Evolutionary conservation across 345 rosid genomes (phyloP).

Genomic region (Eucalyptus camaldulensis): DNA sequence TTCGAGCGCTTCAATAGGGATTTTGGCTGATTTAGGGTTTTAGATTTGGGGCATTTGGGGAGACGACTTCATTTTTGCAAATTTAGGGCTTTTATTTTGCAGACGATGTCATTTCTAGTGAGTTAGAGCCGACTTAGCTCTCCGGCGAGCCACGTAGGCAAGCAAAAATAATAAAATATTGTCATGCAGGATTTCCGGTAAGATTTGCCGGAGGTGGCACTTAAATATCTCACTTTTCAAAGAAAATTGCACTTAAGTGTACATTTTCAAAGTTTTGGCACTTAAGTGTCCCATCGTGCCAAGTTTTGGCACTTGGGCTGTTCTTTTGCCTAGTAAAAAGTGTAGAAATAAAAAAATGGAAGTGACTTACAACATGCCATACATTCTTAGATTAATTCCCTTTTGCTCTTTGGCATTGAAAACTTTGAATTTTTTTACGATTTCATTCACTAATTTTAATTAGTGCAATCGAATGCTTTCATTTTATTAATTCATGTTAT

Average conservation of each 20-base stretch:
- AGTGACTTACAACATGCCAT: neutral
- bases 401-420: neutral
- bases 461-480: neutral
- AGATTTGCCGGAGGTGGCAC: no score
- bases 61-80: no score
- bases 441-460: neutral
- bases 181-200: accelerated
- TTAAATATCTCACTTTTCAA: no score
- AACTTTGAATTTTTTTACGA: neutral
- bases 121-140: no score
- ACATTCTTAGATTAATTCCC: neutral
- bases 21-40: no score
- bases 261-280: no score
- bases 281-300: accelerated
- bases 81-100: no score
- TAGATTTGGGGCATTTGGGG: no score
- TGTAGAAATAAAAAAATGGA: neutral
- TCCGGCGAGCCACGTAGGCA: accelerated
- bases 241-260: no score
- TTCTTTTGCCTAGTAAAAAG: neutral
- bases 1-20: no score
- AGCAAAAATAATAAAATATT: no score
- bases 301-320: no score
- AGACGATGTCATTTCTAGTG: accelerated
- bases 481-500: neutral